Percentiles rank a stretch among this genome's conserved stretches.
Evolutionary conservation across 345 rosid species (phyloP).

Genomic region (Moringa oleifera): DNA sequence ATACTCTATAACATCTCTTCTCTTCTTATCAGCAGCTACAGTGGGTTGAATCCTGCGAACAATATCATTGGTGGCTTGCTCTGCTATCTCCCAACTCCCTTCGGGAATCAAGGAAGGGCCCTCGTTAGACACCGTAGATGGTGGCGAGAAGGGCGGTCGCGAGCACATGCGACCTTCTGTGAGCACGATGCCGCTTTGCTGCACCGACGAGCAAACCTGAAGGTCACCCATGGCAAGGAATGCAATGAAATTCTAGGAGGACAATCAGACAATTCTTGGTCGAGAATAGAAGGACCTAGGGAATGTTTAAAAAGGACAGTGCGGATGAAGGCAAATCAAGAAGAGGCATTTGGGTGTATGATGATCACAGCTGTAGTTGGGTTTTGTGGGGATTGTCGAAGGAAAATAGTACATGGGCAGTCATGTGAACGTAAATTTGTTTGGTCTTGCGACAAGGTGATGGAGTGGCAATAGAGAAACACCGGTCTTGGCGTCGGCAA

Average conservation of each 20-base stretch:
- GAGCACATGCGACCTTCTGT: not conserved
- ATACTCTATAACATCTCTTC: conserved; percentile 20
- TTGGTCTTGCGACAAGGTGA: not conserved
- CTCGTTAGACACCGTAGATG: not conserved
- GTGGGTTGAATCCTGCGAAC: conserved; percentile 26
- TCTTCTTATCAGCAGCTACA: conserved; percentile 8
- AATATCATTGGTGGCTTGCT: conserved; percentile 16
- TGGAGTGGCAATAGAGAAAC: too few relatives aligned
- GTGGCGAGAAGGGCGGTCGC: not conserved
- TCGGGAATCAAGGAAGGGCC: not conserved
- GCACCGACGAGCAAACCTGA: conserved; percentile 6
- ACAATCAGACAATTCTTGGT: not conserved
- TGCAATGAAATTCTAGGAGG: not conserved
- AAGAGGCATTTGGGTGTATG: too few relatives aligned
- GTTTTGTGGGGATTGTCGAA: not conserved
- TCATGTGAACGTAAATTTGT: not conserved
- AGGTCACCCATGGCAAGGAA: conserved; percentile 8
- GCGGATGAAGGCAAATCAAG: too few relatives aligned
- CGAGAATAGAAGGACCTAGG: not conserved
- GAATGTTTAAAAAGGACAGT: too few relatives aligned
- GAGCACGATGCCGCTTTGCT: not conserved
- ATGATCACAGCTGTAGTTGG: not conserved
- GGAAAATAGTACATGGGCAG: not conserved
- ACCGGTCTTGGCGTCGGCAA: not conserved
- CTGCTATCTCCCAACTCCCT: conserved; percentile 22